Base-by-base conservation (phyloP, 345 rosid species). In the Citrus reticulata region DNA sequence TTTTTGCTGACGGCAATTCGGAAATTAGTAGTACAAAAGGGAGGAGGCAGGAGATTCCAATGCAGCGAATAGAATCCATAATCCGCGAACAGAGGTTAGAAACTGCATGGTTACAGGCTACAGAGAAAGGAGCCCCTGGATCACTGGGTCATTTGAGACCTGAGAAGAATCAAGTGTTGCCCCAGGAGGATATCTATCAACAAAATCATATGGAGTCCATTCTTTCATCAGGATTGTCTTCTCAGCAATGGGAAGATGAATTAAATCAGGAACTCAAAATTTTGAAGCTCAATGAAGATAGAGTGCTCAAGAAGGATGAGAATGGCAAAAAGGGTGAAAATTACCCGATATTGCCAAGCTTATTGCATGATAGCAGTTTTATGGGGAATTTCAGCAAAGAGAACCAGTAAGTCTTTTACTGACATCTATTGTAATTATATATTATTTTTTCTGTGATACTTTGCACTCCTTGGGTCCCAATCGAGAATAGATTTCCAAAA, bases 41-140 rank as follows among this genome's bases (percentile, higher is more conserved):
- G 77, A 77, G 83, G 76, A 86, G 77, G 80, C 84, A 80, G 78
- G 92, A 86, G 76, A 74, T 89, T 65, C 98, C 97, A 11, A 90
- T 85, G 95, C 98, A 90, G 84, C 90, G 98, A 82, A 88, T 93
- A 82, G 99, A 96, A 89, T 92, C 98, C 34, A 96, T 96, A 49
- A 96, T 96, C 81, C 88, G 91, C 32, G 99, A 96, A 84, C 99
- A 96, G 84, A 89, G 90, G 82, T 85, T 96, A 81, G 98, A 96
- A 86, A 93, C 94, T 39, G 99, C 99, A 19, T 96, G 98, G 99
- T 84, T 96, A 85, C 99, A 96, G 81, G 88, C 95, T 29, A 86
- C 91, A 62, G 99, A 93, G 81, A 94, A 93, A 87, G 93, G 93
- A 80, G 89, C 92, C 30, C 89, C 93, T 62, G 93, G 92, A 32